Conservation (phyloP, 495 filamentous ascomycete species). For the Penicillium maclennaniae region DNA sequence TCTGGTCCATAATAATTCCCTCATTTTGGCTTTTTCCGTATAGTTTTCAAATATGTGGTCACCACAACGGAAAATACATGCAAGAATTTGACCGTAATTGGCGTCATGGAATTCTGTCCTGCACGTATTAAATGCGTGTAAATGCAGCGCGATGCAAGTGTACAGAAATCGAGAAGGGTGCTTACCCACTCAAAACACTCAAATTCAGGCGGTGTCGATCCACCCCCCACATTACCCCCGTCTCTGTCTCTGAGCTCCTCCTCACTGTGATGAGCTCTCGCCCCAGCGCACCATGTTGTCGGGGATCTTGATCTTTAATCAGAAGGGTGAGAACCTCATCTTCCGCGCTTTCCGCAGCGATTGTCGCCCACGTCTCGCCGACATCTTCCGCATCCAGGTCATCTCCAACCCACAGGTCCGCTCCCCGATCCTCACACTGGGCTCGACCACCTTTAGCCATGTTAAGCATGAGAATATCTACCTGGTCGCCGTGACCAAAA, state of each 20-base stretch:
- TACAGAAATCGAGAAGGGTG: neutral
- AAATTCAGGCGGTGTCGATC: conserved; percentile 29
- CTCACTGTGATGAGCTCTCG: conserved; percentile 10
- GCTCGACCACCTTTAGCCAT: conserved; percentile 98
- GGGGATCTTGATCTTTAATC: conserved; percentile 96
- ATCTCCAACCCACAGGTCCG: conserved; percentile 98
- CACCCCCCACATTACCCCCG: conserved; percentile 24
- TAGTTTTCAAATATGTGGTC: neutral
- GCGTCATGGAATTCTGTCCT: too few relatives aligned
- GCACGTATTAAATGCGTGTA: neutral
- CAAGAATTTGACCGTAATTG: too few relatives aligned
- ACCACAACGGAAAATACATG: too few relatives aligned
- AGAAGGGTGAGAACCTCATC: conserved; percentile 99
- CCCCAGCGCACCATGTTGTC: conserved; percentile 70
- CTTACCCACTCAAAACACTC: neutral
- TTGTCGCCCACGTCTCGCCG: conserved; percentile 91
- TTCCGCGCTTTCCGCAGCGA: conserved; percentile 98
- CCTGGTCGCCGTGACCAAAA: conserved; percentile 94
- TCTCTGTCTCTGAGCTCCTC: conserved; percentile 15
- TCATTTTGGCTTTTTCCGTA: neutral
- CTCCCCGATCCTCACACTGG: conserved; percentile 94
- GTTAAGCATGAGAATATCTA: conserved; percentile 99
- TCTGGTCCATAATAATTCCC: conserved; percentile 1
- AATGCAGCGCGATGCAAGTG: neutral
- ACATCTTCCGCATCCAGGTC: conserved; percentile 99